Evolutionary conservation across 1,139 yeast genomes (phyloP).

Genomic region (Magnusiomyces magnusii): DNA sequence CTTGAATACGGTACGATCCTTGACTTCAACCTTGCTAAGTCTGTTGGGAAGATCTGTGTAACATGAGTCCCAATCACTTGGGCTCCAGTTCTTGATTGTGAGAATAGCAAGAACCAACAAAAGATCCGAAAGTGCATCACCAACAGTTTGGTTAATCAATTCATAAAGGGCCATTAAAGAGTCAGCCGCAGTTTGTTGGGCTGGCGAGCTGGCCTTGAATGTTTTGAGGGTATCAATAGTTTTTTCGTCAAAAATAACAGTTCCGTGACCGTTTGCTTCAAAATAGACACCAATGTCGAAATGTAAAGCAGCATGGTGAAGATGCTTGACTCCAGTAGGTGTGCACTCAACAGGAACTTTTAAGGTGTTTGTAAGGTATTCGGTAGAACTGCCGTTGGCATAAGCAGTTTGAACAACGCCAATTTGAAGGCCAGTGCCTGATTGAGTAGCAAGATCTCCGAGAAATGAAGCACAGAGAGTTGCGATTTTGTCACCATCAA

Average conservation of each 20-base stretch:
- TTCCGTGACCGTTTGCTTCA: conserved; percentile 99
- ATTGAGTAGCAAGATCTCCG: conserved; percentile 42
- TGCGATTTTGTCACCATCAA: conserved; percentile 94
- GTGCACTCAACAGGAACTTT: conserved; percentile 80
- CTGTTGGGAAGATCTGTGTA: conserved; percentile 85
- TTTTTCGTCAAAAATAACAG: conserved; percentile 68
- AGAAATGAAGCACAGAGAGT: conserved; percentile 72
- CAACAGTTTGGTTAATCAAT: conserved; percentile 91
- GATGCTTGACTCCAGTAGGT: conserved; percentile 93
- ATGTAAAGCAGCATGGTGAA: conserved; percentile 79
- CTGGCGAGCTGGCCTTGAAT: conserved; percentile 31
- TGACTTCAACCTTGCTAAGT: conserved; percentile 71
- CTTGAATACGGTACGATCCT: conserved; percentile 68
- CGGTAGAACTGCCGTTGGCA: conserved; percentile 90
- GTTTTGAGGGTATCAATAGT: conserved; percentile 38
- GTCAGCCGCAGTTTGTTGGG: conserved; percentile 41
- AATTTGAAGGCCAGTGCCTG: conserved; percentile 37
- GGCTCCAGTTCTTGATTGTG: conserved; percentile 47
- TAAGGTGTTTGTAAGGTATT: conserved; percentile 54
- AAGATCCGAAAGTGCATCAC: conserved; percentile 91
- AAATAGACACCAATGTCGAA: conserved; percentile 91
- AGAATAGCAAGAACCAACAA: conserved; percentile 65
- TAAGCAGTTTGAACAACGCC: conserved; percentile 98
- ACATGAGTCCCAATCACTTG: conserved; percentile 66
- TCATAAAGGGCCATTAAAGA: conserved; percentile 52